phyloP scores from a whole-genome alignment of 768 basidiomycete species.

The Cubamyces lactineus region DNA sequence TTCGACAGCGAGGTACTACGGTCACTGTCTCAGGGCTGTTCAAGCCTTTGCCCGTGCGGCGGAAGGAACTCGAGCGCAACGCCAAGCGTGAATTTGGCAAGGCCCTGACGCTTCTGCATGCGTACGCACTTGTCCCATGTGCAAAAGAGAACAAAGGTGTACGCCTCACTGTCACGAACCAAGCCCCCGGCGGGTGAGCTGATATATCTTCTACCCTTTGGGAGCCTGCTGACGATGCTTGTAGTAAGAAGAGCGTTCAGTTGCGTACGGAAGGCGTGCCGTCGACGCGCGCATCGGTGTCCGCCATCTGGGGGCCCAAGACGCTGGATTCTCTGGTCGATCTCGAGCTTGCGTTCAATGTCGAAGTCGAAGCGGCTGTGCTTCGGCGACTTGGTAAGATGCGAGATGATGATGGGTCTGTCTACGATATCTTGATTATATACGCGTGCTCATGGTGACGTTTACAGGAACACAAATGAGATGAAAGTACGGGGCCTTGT shows the following conservation, averaged over 20 bases:
- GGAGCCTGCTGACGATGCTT: background rate
- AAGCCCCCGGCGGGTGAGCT: conserved; percentile 64
- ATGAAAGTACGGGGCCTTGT: conserved; percentile 77
- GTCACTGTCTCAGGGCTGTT: conserved; percentile 75
- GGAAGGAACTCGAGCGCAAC: conserved; percentile 90
- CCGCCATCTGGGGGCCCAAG: conserved; percentile 85
- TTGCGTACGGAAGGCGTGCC: conserved; percentile 73
- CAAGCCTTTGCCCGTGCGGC: conserved; percentile 80
- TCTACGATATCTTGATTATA: background rate
- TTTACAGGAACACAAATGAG: conserved; percentile 29
- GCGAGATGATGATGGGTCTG: conserved; percentile 22
- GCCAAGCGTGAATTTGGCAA: conserved; percentile 89
- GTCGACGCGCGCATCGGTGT: conserved; percentile 63
- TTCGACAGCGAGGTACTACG: conserved; percentile 81
- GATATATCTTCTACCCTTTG: conserved; percentile 28
- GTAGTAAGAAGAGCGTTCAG: conserved; percentile 65
- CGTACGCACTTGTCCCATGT: conserved; percentile 89
- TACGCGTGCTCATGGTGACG: background rate
- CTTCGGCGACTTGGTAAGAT: conserved; percentile 46
- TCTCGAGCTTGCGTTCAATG: conserved; percentile 68
- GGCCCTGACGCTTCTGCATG: conserved; percentile 77
- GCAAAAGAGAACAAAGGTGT: conserved; percentile 59
- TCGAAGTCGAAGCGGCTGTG: conserved; percentile 63
- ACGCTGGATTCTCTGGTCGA: conserved; percentile 74
- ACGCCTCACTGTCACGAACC: conserved; percentile 74